Evolutionary conservation across 164 flowering plant species (phyloP), one percentile per base, ranked within the genome.

Genomic region (Platanus orientalis): DNA sequence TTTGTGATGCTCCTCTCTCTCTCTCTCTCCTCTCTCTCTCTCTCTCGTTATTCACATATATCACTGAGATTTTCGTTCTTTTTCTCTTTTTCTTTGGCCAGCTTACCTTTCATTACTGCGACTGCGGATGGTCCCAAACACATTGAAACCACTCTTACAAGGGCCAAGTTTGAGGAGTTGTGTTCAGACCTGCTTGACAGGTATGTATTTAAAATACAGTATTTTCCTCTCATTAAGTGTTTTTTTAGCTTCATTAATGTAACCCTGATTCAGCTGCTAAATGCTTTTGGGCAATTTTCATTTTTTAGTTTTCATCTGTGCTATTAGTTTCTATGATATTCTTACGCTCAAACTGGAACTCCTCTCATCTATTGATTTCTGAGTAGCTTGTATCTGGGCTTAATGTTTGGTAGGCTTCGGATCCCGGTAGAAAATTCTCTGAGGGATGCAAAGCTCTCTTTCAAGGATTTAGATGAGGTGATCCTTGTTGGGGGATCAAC

Each of bases 51-150:
- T n/a, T n/a, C n/a, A n/a, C n/a, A n/a, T n/a, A n/a, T n/a, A n/a
- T n/a, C n/a, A n/a, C n/a, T 21, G 12, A 0, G n/a, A 19, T 21
- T 24, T 0, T 40, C 20, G 6, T 28, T 42, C 7, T 13, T 17
- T 20, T 5, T 13, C 17, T 0, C 6, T 4, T 29, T 50, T 50
- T 25, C 36, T 52, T 54, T 30, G 58, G 73, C 30, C 83, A 90
- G 96, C 67, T 75, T 89, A 65, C 96, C 96, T 34, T 87, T 89
- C 76, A 81, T 87, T 52, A 89, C 96, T 53, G 90, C 92, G 47
- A 89, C 92, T 39, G 84, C 85, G 0, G 89, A 87, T 72, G 96
- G 96, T 13, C 92, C 96, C 54, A 89, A 87, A 60, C 90, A 88
- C 74, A 88, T 88, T 20, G 91, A 88, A 60, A 83, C 91, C 48